Conservation (phyloP, 768 basidiomycete species). For the Russula sp. region DNA sequence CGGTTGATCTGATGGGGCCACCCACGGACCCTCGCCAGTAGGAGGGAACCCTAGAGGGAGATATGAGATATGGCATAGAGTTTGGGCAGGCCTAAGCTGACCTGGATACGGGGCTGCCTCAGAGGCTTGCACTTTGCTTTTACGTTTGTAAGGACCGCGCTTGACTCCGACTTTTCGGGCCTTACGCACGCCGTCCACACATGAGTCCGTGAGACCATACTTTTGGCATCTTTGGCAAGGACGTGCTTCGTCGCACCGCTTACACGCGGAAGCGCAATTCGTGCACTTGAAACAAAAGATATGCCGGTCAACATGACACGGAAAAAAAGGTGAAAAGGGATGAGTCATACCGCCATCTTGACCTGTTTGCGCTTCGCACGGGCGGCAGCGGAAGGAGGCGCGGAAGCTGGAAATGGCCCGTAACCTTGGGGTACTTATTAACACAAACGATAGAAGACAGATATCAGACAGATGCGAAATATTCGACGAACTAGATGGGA, state of each 20-base stretch:
- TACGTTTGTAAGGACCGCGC: slow-evolving; percentile 57
- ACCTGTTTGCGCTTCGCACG: slow-evolving; percentile 53
- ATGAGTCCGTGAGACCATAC: slow-evolving; percentile 56
- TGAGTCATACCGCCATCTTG: slow-evolving; percentile 52
- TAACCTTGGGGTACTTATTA: slow-evolving; percentile 19
- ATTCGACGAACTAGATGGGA: background rate
- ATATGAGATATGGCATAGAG: slow-evolving; percentile 7
- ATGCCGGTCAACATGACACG: slow-evolving; percentile 15
- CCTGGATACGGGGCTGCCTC: slow-evolving; percentile 32
- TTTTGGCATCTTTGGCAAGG: slow-evolving; percentile 64
- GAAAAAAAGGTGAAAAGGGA: slow-evolving; percentile 2
- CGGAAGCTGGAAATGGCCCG: slow-evolving; percentile 31
- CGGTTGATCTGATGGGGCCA: slow-evolving; percentile 26
- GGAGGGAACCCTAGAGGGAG: slow-evolving; percentile 27
- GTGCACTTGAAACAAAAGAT: slow-evolving; percentile 44
- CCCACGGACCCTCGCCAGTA: slow-evolving; percentile 40
- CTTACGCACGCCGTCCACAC: slow-evolving; percentile 59
- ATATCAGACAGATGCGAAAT: background rate
- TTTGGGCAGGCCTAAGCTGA: slow-evolving; percentile 17
- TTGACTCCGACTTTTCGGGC: slow-evolving; percentile 62
- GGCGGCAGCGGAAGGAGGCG: slow-evolving; percentile 33
- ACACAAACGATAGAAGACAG: background rate
- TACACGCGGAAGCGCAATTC: slow-evolving; percentile 56
- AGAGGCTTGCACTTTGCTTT: slow-evolving; percentile 38
- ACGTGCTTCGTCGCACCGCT: slow-evolving; percentile 55